Base-by-base conservation (phyloP, 345 rosid genomes). In the Brassica cretica region DNA sequence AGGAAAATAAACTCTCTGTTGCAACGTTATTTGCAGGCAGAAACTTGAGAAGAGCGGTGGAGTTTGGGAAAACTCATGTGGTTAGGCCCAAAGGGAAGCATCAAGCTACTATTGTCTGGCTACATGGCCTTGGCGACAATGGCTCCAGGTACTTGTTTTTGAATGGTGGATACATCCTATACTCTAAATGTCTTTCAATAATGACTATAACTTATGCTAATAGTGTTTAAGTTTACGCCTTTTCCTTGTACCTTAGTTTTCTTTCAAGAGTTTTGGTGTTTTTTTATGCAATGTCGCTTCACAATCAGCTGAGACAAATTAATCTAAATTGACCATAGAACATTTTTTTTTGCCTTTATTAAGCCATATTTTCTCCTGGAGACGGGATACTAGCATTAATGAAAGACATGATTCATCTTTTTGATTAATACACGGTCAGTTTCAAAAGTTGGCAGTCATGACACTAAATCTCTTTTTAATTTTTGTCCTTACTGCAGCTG, bases 41-140 rank as follows among this genome's bases (percentile, higher is more conserved):
- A 78, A 81, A 83, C 19, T 83, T 80, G 76, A 81, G 79, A 78
- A 87, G 82, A 82, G 90, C 91, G 6, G 70, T 86, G 66, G 88
- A 90, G 68, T 95, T 93, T 83, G 99, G 99, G 71, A 89, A 90
- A 82, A 95, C 97, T 44, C 90, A 89, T 79, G 98, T 92, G 79
- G 97, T 95, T 76, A 86, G 86, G 84, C 97, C 99, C 72, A 95
- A 88, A 85, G 98, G 99, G 72, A 95, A 90, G 81, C 99, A 95
- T 73, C 96, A 89, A 80, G 99, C 97, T 14, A 95, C 98, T 18
- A 87, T 95, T 60, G 97, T 95, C 61, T 95, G 99, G 99, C 91
- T 93, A 29, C 99, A 95, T 83, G 99, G 98, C n/a, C 96, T 92
- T 82, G 99, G 98, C 10, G 98, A 93, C 84, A 89, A 90, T 76